A percentile compares a stretch with the other conserved stretches of the same genome.
phyloP scores from a whole-genome alignment of 192 early-diverging fungal genomes.

The Backusella westeae region DNA sequence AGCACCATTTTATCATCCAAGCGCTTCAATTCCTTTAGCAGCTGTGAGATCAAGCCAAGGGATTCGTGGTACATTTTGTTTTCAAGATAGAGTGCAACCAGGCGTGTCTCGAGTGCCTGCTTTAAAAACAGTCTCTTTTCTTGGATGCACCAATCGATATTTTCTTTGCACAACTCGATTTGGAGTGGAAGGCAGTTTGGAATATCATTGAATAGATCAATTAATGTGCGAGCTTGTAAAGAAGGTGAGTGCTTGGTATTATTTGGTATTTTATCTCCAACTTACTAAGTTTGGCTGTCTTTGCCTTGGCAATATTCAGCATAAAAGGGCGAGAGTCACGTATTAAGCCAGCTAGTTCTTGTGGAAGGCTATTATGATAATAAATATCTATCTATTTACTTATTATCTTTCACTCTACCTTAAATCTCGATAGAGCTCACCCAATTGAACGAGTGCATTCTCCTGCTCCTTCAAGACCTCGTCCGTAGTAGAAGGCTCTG shows the following conservation, averaged over 20 bases:
- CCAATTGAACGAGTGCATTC: constrained; percentile 66
- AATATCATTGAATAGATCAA: constrained; percentile 87
- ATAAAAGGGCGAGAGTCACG: constrained; percentile 77
- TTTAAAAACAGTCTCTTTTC: constrained; percentile 95
- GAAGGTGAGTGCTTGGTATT: no score
- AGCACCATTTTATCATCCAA: constrained; percentile 98
- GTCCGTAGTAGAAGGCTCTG: constrained; percentile 35
- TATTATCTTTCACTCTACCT: constrained; percentile 39
- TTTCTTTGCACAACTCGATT: constrained; percentile 90
- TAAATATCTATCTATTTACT: background rate
- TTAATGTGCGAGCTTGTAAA: constrained; percentile 69
- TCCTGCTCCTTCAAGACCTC: constrained; percentile 60
- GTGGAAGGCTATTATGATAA: constrained; percentile 53
- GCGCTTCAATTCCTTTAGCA: constrained; percentile 94
- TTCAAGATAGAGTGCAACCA: constrained; percentile 85
- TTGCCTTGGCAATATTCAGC: constrained; percentile 86
- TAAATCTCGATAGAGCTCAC: constrained; percentile 66
- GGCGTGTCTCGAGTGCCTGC: constrained; percentile 91
- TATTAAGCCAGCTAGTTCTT: constrained; percentile 78
- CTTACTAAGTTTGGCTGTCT: constrained; percentile 91
- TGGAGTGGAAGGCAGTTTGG: constrained; percentile 84
- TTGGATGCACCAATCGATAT: constrained; percentile 87
- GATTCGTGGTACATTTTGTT: constrained; percentile 96
- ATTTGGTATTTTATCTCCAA: background rate
- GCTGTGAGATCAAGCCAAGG: constrained; percentile 70